Evolutionary conservation across 2,329 filamentous ascomycete genomes (phyloP), one percentile per base, ranked within the genome.

Genomic region (Botrytis fragariae): DNA sequence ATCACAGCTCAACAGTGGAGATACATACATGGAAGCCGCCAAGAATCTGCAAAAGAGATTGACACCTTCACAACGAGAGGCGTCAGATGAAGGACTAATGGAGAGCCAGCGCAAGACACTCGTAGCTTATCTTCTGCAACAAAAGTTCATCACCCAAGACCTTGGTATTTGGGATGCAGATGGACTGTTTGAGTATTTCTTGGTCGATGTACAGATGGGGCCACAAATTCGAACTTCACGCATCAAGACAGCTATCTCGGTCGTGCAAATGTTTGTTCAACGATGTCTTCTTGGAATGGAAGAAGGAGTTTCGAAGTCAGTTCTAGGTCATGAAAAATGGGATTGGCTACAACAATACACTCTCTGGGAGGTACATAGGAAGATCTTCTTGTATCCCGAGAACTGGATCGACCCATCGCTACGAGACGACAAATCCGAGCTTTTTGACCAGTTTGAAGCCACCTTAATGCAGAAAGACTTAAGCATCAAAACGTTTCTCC

Each of bases 321-420:
- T 48, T 32, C 25, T 35, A 22, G 35, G 29, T 4, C 29, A 48
- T 32, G 63, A 45, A 12, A 67, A 67, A 14, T 81, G 80, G 81
- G 67, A 75, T 20, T 81, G 77, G 78, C 79, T 82, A 29, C 42
- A 73, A 25, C 63, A 72, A 37, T 79, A 81, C 39, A 51, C 60
- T 1, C 37, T 80, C 1, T 82, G 81, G 80, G 74, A 79, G 67
- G 81, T 80, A 1, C 79, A 80, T 69, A 74, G 79, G 0, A 78
- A 81, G 71, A 74, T 82, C 1, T 81, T 80, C 60, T 65, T 82
- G 3, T 81, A 79, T 45, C 81, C 81, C 0, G 81, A 83, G 75
- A 82, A 82, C 69, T 83, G 76, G 76, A 61, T 82, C 22, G 78
- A 79, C 0, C 78, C 81, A 0, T 67, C 72, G 0, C 74, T 83